Conservation (phyloP, 1,139 yeast genomes). For the Candida sp. region DNA sequence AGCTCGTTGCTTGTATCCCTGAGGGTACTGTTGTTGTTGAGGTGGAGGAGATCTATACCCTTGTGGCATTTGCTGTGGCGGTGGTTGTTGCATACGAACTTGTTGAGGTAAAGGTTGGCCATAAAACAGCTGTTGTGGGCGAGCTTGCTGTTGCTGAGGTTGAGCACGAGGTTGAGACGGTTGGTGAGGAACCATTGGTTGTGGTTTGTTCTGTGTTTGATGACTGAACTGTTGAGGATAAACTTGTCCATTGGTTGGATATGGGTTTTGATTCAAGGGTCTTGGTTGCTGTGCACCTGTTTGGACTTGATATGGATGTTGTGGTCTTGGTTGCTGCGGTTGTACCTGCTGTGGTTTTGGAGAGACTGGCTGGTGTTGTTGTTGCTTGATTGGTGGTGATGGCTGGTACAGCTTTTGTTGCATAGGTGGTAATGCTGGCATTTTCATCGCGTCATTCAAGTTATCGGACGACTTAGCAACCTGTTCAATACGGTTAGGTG, state of each 20-base stretch:
- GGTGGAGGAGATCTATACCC: not conserved
- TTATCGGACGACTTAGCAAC: conserved; percentile 7
- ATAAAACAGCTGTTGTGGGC: conserved; percentile 5
- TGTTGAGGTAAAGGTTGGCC: not conserved
- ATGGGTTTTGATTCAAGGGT: conserved; percentile 9
- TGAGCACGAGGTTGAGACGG: not conserved
- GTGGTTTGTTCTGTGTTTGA: conserved; percentile 10
- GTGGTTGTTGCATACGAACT: conserved; percentile 6
- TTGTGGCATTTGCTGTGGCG: not conserved
- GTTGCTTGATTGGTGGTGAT: conserved; percentile 14
- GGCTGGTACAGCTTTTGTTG: conserved; percentile 12
- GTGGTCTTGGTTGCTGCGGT: not conserved
- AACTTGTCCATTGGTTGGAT: conserved; percentile 9
- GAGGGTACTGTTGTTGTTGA: conserved; percentile 4
- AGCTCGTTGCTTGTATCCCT: conserved; percentile 5
- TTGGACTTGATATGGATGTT: too few species aligned
- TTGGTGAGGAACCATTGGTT: conserved; percentile 15
- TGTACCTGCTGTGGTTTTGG: conserved; percentile 2
- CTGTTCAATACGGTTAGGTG: conserved; percentile 13
- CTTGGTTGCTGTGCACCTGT: not conserved
- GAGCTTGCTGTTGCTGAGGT: not conserved
- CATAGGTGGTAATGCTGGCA: conserved; percentile 5
- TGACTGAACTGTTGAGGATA: conserved; percentile 4
- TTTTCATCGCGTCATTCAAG: conserved; percentile 1
- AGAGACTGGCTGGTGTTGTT: conserved; percentile 10